Evolutionary conservation across 371 early-diverging fungal species (phyloP), one percentile per base, ranked within the genome.

Genomic region (Dentiscutata heterogama): DNA sequence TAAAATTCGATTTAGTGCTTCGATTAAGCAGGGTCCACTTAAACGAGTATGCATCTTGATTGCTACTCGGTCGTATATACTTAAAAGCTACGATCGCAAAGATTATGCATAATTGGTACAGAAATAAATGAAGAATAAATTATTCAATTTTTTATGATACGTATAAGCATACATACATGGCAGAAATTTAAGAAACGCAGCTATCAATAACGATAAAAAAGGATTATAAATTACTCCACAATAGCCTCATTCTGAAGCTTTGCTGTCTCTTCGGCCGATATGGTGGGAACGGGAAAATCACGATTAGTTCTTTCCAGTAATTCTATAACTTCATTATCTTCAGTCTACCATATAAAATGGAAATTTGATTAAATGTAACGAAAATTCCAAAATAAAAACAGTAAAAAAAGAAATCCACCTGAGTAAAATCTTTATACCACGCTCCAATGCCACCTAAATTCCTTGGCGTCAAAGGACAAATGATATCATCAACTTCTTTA

Each of bases 281-380:
- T 18, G 2, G 77, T 77, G 20, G 77, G 77, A 63, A 77, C 63
- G 4, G 63, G 63, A 77, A 20, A 56, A n/a, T 20, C 6, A 10
- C 11, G 8, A 31, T 77, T 63, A 8, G 77, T 63, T 35, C 39
- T 77, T 35, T 58, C n/a, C 22, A 77, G 20, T 51, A 61, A 29
- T 25, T 77, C 63, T n/a, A 77, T 22, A n/a, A 77, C 77, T 77
- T 77, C 77, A 1, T 5, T 13, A 61, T 77, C 77, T 50, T 77
- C 77, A 11, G 63, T 77, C 77, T 77, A 39, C 8, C 0, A 35
- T 58, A 13, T 61, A 60, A n/a, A 51, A 31, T 76, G 29, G 39
- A 42, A 20, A 1, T 13, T 8, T 70, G 31, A 39, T 13, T 46
- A 70, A 29, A 70, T 35, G 31, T 1, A 29, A 61, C 8, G 35